Conservation (phyloP, 2,329 filamentous ascomycete genomes). For the Phialophora verrucosa region DNA sequence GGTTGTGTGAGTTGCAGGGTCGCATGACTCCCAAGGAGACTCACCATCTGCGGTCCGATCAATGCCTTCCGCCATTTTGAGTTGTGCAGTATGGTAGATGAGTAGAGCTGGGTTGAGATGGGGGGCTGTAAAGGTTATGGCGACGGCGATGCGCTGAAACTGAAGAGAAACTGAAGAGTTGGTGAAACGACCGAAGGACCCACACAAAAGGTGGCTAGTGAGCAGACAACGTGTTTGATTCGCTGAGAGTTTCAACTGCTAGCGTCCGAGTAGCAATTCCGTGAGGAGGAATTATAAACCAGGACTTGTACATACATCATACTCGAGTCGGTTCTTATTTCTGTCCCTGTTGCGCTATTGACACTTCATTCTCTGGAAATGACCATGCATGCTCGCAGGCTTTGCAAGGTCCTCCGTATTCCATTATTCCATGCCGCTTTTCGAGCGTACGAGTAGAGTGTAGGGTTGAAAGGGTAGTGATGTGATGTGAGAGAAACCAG, state of each 20-base stretch:
- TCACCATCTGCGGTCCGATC: slow-evolving; percentile 82
- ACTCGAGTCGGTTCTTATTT: too few species aligned
- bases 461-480: too few species aligned
- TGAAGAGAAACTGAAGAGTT: neutral
- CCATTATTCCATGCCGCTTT: too few species aligned
- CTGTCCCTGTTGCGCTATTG: too few species aligned
- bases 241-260: neutral
- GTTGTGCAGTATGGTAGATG: neutral
- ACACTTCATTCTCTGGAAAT: too few species aligned
- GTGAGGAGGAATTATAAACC: too few species aligned
- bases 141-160: neutral
- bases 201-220: neutral
- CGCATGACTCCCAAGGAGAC: neutral
- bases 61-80: slow-evolving; percentile 86
- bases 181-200: neutral
- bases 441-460: too few species aligned
- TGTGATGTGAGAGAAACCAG: too few species aligned
- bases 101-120: neutral
- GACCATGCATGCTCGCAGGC: too few species aligned
- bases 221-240: neutral
- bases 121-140: neutral
- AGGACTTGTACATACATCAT: too few species aligned
- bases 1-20: slow-evolving; percentile 28
- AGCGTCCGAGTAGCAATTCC: neutral
- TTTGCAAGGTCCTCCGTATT: too few species aligned